Evolutionary conservation across 352 stramenopile genomes (phyloP), one percentile per base, ranked within the genome.

Genomic region (Globisporangium acanthophoron): DNA sequence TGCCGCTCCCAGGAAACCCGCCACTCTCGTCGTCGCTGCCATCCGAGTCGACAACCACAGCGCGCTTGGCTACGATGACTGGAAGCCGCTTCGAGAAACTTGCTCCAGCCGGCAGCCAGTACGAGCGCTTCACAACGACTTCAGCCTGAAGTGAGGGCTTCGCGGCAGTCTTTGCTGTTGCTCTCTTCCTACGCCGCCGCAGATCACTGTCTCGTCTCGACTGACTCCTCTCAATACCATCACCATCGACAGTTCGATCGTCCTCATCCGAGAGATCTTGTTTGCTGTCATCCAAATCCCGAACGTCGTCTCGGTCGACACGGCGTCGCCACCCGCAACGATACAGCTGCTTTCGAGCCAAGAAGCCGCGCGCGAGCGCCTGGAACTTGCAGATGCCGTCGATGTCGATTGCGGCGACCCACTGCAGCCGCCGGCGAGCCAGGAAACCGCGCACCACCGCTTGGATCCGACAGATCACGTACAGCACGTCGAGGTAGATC

Each of bases 401-500:
- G 3, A 85, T 59, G 40, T 87, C 70, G 5, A 76, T 66, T 15
- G 68, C 58, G 24, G 67, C 53, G 5, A 88, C 56, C 79, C 73
- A 87, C 13, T 71, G 66, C 18, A 88, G 58, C 0, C 82, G 70
- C 45, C 71, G 74, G 8, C 84, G 78, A 6, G 85, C 71, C 24
- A 92, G 65, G 49, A 71, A 87, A 5, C 80, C 82, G 11, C 85
- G 80, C n/a, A 78, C 78, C 1, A 70, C 68, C 1, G 80, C 80
- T 59, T 92, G 85, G 39, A 94, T 90, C 12, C 83, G 80, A n/a
- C 75, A 82, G 44, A 92, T 76, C 44, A 88, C 64, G 54, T 88
- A 88, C n/a, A 92, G 62, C 9, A 92, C 76, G 52, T 92, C 80
- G 39, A 91, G 65, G 54, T 90, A 94, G 43, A 90, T 88, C n/a